These are phyloP conservation scores for Beauveria asiatica DNA, from an alignment of 2,329 filamentous ascomycete genomes.

Conservation along the genomic window DNA sequence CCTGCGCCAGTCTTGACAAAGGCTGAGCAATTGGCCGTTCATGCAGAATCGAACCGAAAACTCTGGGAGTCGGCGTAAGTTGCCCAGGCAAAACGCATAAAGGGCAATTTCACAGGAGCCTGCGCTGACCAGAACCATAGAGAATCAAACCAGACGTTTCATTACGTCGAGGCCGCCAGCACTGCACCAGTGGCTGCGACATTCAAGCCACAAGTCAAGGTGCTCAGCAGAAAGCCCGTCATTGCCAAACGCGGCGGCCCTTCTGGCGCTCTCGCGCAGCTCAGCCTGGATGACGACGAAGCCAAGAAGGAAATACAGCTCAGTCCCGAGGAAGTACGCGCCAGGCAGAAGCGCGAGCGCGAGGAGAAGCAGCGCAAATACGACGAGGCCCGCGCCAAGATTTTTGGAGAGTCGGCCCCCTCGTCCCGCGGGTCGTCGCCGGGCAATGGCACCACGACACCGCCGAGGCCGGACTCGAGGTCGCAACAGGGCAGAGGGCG, in stretches of 20 bases:
- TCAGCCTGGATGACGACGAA: slow-evolving; percentile 51
- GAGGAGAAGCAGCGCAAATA: slow-evolving; percentile 89
- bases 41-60: slow-evolving; percentile 74
- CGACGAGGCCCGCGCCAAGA: slow-evolving; percentile 77
- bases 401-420: slow-evolving; percentile 60
- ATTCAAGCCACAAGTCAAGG: slow-evolving; percentile 75
- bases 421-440: slow-evolving; percentile 54
- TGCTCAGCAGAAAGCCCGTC: slow-evolving; percentile 74
- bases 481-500: slow-evolving; percentile 36
- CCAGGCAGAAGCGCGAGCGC: slow-evolving; percentile 67
- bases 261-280: slow-evolving; percentile 37
- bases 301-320: slow-evolving; percentile 51
- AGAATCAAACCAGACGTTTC: slow-evolving; percentile 64
- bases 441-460: slow-evolving; percentile 41
- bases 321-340: slow-evolving; percentile 67
- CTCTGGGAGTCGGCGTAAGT: slow-evolving; percentile 83
- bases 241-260: slow-evolving; percentile 53
- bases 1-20: slow-evolving; percentile 49
- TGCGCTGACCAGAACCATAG: slow-evolving; percentile 30
- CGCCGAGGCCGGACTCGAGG: slow-evolving; percentile 37
- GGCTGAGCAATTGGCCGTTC: slow-evolving; percentile 68
- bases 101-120: background rate
- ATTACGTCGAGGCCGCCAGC: slow-evolving; percentile 62
- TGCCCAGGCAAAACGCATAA: background rate
- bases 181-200: slow-evolving; percentile 53